phyloP scores from a whole-genome alignment of 2,329 filamentous ascomycete genomes.

The Apiospora arundinis region DNA sequence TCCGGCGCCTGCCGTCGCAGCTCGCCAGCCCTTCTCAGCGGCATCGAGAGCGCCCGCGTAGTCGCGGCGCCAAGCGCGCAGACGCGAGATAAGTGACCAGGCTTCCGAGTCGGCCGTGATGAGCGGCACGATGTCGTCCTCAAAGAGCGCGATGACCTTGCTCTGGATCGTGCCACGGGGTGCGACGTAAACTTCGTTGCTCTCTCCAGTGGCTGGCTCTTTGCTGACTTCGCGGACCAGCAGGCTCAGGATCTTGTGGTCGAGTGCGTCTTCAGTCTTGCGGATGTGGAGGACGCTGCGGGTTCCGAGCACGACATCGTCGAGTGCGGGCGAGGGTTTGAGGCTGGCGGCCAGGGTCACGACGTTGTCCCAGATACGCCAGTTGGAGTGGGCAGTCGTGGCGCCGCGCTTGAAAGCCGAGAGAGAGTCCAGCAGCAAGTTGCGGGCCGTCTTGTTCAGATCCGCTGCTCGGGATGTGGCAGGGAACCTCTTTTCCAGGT shows the following conservation, averaged over 20 bases:
- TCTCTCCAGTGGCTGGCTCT: slow-evolving; percentile 35
- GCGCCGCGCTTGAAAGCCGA: slow-evolving; percentile 88
- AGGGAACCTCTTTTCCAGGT: slow-evolving; percentile 33
- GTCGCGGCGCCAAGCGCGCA: slow-evolving; percentile 76
- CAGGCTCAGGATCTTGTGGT: slow-evolving; percentile 73
- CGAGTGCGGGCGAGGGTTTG: slow-evolving; percentile 70
- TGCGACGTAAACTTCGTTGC: slow-evolving; percentile 44
- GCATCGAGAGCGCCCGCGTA: slow-evolving; percentile 78
- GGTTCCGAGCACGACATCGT: slow-evolving; percentile 78
- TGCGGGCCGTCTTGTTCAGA: slow-evolving; percentile 56
- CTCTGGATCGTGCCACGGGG: slow-evolving; percentile 65
- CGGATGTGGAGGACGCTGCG: slow-evolving; percentile 78
- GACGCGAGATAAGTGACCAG: slow-evolving; percentile 75
- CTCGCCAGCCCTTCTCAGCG: slow-evolving; percentile 89
- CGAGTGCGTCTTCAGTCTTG: slow-evolving; percentile 78
- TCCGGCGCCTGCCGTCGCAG: slow-evolving; percentile 62
- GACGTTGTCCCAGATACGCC: slow-evolving; percentile 96
- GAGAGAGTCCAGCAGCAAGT: slow-evolving; percentile 76
- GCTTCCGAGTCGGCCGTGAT: slow-evolving; percentile 81
- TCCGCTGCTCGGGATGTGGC: slow-evolving; percentile 39
- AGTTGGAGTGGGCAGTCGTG: slow-evolving; percentile 81
- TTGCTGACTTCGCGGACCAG: slow-evolving; percentile 72
- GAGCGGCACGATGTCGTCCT: slow-evolving; percentile 77
- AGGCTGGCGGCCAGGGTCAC: slow-evolving; percentile 84
- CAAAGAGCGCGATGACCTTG: slow-evolving; percentile 74